phyloP scores from a whole-genome alignment of 306 rosid species.

The Leucaena leucocephala region DNA sequence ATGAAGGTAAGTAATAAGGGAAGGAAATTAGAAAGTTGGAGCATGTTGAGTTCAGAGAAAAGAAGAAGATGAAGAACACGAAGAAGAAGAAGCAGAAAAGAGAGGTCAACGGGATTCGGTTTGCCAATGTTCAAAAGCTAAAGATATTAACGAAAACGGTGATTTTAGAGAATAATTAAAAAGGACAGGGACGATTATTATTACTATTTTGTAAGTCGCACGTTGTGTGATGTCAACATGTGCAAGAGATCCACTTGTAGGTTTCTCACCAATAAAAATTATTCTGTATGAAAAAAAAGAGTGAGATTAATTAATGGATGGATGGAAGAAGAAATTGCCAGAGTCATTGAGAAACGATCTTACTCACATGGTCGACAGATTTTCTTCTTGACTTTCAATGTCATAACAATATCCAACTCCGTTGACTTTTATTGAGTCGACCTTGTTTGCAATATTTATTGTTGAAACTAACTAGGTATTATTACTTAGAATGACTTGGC shows the following conservation, averaged over 20 bases:
- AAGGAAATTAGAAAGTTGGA: neutral
- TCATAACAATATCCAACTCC: neutral
- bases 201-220: neutral
- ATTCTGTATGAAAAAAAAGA: too few relatives aligned
- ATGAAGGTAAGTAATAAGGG: neutral
- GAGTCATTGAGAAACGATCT: too few relatives aligned
- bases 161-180: neutral
- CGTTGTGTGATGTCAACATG: neutral
- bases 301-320: too few relatives aligned
- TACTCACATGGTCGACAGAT: too few relatives aligned
- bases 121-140: too few relatives aligned
- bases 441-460: too few relatives aligned
- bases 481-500: neutral
- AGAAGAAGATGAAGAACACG: neutral
- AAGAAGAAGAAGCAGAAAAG: neutral
- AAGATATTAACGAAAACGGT: too few relatives aligned
- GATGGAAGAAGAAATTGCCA: too few relatives aligned
- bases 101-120: neutral
- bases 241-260: neutral
- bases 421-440: neutral
- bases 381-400: too few relatives aligned
- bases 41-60: neutral
- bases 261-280: too few relatives aligned
- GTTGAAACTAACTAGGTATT: too few relatives aligned
- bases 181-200: too few relatives aligned